These are phyloP conservation scores for Mycosphaerella sp. DNA, from an alignment of 2,329 filamentous ascomycete genomes.

Conservation along the genomic window DNA sequence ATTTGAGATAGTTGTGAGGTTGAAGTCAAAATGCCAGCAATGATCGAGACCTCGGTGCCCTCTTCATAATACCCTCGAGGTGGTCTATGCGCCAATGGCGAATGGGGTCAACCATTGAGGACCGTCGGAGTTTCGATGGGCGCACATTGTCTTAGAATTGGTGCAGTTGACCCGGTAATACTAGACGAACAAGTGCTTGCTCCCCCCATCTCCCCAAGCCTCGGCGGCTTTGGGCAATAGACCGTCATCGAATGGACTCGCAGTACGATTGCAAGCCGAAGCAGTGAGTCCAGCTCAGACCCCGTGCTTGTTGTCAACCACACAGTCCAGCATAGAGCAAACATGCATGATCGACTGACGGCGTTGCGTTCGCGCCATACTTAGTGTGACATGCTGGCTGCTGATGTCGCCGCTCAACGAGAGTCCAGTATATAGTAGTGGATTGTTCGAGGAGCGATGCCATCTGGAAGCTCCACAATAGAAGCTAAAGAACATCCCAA, in stretches of 20 bases:
- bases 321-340: neutral
- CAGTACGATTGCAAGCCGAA: neutral
- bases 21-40: neutral
- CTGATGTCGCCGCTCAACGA: neutral
- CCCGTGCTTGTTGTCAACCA: neutral
- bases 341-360: neutral
- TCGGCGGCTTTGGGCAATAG: neutral
- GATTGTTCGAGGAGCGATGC: neutral
- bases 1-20: neutral
- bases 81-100: constrained; percentile 1
- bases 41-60: neutral
- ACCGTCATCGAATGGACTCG: neutral
- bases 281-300: neutral
- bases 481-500: neutral
- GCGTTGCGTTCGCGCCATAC: constrained; percentile 5
- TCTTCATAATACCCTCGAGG: constrained; percentile 5
- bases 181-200: neutral
- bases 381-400: neutral
- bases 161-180: constrained; percentile 3
- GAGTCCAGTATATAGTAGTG: neutral
- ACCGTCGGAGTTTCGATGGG: constrained; percentile 1
- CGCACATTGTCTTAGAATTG: constrained; percentile 8
- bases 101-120: neutral
- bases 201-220: constrained; percentile 5
- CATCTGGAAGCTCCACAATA: neutral